Base-by-base conservation (phyloP, 2,329 filamentous ascomycete genomes). In the Fusarium sp. region DNA sequence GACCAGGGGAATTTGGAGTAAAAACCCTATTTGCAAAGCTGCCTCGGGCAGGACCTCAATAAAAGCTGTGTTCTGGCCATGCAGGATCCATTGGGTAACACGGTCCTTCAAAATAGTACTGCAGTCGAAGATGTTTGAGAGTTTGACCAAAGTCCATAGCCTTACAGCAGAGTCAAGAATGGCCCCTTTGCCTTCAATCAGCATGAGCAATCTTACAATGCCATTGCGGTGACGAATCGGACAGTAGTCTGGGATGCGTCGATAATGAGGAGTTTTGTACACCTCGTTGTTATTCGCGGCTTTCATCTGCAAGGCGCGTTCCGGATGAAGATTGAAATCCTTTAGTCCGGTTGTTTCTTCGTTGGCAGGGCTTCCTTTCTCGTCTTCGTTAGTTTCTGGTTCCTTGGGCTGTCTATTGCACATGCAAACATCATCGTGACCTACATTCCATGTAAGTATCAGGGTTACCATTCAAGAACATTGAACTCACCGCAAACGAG, bases 21-120 rank as follows among this genome's bases (percentile, higher is more conserved):
- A 77, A 66, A 83, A 83, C 8, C 84, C 89, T 10, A 92, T 86
- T 23, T 84, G 83, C 31, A 92, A 82, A 10, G 85, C 80, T 52
- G 87, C 84, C 69, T 92, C 90, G 0, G 90, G 86, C 35, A 91
- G 83, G 8, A 88, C 79, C 69, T 92, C 89, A 16, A 92, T 82
- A 68, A 93, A 89, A 3, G 82, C 79, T 7, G 77, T 79, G 71
- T 92, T 92, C 1, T 77, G 79, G 4, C 80, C 76, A 21, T 82
- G 79, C 64, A 87, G 83, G 13, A 92, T 80, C 90, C 91, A 92
- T 31, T 83, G 82, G 4, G 84, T 77, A 41, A 91, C 82, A 15
- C 80, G 80, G 49, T 88, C 83, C 65, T 76, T 83, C 21, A 88
- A 76, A 10, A 81, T 75, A 7, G 71, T 66, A 3, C 77, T 74